Base-by-base conservation (phyloP, 2,329 filamentous ascomycete genomes). In the Chaetomiaceae sp. region DNA sequence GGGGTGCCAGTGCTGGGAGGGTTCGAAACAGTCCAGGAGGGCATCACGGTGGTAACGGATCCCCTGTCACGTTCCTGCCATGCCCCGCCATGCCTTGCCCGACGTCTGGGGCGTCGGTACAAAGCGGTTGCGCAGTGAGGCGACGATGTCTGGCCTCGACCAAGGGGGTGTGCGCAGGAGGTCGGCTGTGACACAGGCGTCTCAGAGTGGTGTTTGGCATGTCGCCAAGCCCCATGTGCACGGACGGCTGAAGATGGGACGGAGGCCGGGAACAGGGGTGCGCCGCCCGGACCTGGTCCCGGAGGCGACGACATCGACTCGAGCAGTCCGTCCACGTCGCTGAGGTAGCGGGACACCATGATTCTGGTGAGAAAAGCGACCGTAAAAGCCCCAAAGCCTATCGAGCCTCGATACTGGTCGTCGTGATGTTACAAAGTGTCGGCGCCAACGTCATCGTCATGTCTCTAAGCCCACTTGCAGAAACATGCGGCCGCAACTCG, bases 181-280 rank as follows among this genome's bases (percentile, higher is more conserved):
- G 48, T 50, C 40, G 46, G 54, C 57, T 73, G 73, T 74, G 70
- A 71, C 73, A 75, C 69, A 70, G 62, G 55, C 67, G 74, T 77
- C 73, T 77, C 73, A 60, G 72, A 63, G 62, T 72, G 55, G 68
- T 68, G 73, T 76, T 75, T 65, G 65, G 62, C 62, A 63, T 65
- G 57, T 62, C 54, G 60, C 62, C 60, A 61, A 61, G 57, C 51
- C 43, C 51, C 35, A 25, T n/a, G 55, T 55, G 60, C 60, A 61
- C 56, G 55, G 59, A 53, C 58, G 21, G 51, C 41, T 23, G 33
- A 50, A 50, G 49, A 52, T 55, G 43, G 43, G 51, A 51, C 30
- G 51, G 49, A 45, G 40, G 17, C 35, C 33, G 42, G 42, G 48
- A 42, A 14, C 42, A 44, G 42, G 48, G 44, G 40, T 40, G 19